These are phyloP conservation scores for Tephrocybe rancida DNA, from an alignment of 768 basidiomycete species.

Conservation along the genomic window DNA sequence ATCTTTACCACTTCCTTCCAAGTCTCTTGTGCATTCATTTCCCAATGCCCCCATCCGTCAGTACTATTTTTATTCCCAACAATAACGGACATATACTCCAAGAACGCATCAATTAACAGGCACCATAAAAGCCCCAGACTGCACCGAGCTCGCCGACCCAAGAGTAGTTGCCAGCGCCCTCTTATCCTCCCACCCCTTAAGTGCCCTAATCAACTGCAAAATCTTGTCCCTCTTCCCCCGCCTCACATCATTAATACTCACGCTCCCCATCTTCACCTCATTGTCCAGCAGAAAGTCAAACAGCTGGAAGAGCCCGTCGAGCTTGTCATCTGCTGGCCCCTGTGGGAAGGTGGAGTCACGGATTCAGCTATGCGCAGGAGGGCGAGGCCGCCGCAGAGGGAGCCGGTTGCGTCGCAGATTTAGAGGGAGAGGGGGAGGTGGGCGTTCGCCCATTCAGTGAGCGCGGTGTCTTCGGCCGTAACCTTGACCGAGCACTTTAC, in stretches of 20 bases:
- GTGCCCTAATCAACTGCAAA: constrained; percentile 71
- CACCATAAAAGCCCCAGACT: constrained; percentile 37
- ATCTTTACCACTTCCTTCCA: no score
- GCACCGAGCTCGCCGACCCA: constrained; percentile 37
- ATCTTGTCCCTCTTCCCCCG: constrained; percentile 83
- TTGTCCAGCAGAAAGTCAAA: constrained; percentile 95
- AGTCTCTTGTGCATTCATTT: no score
- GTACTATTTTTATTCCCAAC: no score
- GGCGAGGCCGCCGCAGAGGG: constrained; percentile 69
- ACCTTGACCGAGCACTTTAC: no score
- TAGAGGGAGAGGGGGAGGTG: constrained; percentile 70
- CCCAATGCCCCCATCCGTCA: no score
- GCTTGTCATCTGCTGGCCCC: constrained; percentile 69
- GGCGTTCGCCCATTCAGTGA: constrained; percentile 89
- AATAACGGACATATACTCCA: no score
- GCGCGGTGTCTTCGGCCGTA: constrained; percentile 40
- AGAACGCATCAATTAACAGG: no score
- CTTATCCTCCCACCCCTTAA: constrained; percentile 84
- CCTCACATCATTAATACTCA: constrained; percentile 93
- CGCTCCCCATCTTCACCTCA: constrained; percentile 87
- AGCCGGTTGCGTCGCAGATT: constrained; percentile 46
- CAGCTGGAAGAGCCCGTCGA: constrained; percentile 85
- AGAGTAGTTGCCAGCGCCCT: constrained; percentile 58
- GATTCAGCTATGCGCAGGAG: constrained; percentile 87
- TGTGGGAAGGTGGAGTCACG: constrained; percentile 80